Conservation (phyloP, 345 rosid species). For the Erodium maritimum region DNA sequence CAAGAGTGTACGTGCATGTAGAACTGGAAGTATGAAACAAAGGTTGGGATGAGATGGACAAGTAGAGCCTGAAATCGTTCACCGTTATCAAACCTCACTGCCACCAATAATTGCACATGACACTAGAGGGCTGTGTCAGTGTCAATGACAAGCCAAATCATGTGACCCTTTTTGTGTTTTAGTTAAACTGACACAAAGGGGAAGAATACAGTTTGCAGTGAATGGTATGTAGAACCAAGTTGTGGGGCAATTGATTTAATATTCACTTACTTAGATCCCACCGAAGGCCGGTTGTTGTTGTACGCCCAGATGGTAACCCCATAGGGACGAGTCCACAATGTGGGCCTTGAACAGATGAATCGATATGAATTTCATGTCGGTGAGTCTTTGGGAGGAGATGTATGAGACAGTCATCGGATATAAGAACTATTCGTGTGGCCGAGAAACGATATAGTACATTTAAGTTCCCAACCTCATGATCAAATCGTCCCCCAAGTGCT, state of each 20-base stretch:
- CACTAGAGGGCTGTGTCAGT: neutral
- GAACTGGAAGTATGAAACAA: too few species aligned
- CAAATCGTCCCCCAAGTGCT: slow-evolving; percentile 95
- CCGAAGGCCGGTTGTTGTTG: slow-evolving; percentile 74
- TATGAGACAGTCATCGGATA: slow-evolving; percentile 71
- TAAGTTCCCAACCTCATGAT: slow-evolving; percentile 85
- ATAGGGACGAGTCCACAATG: slow-evolving; percentile 87
- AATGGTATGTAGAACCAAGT: neutral
- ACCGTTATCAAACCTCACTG: neutral
- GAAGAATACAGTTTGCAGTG: too few species aligned
- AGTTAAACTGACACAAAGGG: too few species aligned
- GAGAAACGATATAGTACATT: slow-evolving; percentile 66
- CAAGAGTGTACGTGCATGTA: neutral
- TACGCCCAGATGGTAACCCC: slow-evolving; percentile 52
- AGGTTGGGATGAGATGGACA: too few species aligned
- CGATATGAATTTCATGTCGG: slow-evolving; percentile 52
- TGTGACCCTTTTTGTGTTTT: neutral
- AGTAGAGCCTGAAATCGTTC: neutral
- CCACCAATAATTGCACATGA: neutral
- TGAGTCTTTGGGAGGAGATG: slow-evolving; percentile 65
- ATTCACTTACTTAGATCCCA: slow-evolving; percentile 82
- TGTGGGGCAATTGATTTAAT: neutral
- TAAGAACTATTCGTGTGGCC: slow-evolving; percentile 37
- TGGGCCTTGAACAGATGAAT: slow-evolving; percentile 59
- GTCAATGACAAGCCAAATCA: neutral